These are phyloP conservation scores for Dendrobium chrysotoxum DNA, from an alignment of 106 monocot species.

Conservation along the genomic window DNA sequence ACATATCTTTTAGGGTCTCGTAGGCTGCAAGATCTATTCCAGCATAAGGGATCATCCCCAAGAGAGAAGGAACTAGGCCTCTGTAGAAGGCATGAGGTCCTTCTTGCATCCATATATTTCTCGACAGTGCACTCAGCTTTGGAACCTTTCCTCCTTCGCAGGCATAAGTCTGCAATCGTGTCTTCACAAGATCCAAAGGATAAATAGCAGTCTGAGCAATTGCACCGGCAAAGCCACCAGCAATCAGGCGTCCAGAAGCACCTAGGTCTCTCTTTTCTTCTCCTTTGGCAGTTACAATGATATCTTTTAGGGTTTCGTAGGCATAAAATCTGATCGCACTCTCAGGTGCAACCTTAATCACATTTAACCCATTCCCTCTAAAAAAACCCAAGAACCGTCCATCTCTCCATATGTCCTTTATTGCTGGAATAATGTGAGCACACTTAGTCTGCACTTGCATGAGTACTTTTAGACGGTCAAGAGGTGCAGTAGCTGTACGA, in stretches of 20 bases:
- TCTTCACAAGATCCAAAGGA: constrained; percentile 93
- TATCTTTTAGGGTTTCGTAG: constrained; percentile 77
- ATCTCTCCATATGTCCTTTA: constrained; percentile 79
- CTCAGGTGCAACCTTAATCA: constrained; percentile 89
- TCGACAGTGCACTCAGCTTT: constrained; percentile 50
- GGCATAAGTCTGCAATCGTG: constrained; percentile 62
- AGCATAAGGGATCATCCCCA: constrained; percentile 95
- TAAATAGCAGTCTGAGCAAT: constrained; percentile 91
- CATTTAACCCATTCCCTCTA: constrained; percentile 89
- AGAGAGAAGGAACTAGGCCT: constrained; percentile 75
- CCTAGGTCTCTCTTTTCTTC: constrained; percentile 72
- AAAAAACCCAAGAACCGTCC: constrained; percentile 63
- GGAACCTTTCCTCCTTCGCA: constrained; percentile 55
- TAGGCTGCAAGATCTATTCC: constrained; percentile 95
- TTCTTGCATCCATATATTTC: constrained; percentile 79
- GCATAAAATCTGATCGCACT: constrained; percentile 92
- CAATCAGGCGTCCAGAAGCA: constrained; percentile 61
- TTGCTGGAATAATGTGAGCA: constrained; percentile 37
- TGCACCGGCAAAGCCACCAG: constrained; percentile 89
- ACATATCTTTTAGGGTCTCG: constrained; percentile 88
- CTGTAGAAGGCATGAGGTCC: constrained; percentile 92
- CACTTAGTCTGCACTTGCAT: constrained; percentile 80
- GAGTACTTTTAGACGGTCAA: constrained; percentile 83
- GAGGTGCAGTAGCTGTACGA: constrained; percentile 86
- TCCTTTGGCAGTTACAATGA: constrained; percentile 53